Base-by-base conservation (phyloP, 2,329 filamentous ascomycete species). In the Domatiomyces catenatus region DNA sequence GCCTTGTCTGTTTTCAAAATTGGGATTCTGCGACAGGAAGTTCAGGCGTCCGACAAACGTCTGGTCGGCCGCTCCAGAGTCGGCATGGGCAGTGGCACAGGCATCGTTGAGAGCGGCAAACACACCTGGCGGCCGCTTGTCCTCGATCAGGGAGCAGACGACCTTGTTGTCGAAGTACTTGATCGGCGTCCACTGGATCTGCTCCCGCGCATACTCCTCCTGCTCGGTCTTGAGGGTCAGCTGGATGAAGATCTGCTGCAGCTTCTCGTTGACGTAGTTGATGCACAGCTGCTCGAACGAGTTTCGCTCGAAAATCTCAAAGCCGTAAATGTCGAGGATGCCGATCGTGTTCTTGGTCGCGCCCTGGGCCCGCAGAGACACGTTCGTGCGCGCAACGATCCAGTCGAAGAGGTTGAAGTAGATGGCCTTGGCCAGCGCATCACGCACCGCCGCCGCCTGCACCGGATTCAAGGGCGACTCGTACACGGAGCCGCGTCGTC, bases 111-210 rank as follows among this genome's bases (percentile, higher is more conserved):
- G 73, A 3, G 89, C 89, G 5, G 92, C 92, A 64, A 98, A 95
- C 45, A 98, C 81, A 62, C 92, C 92, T 1, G 87, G 84, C 5
- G 92, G 92, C 49, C 89, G 76, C 64, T 84, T 80, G 63, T 93
- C 86, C 67, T 98, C 92, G 59, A 98, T 98, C 62, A 98, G 68
- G 54, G 95, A 92, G 66, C 92, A 98, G 51, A 98, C 92, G 46
- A 98, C 83, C 74, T 96, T 96, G 76, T 98, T 98, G 69, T 98
- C 92, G 61, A 96, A 98, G 69, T 96, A 98, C 62, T 92, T 93
- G 75, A 98, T 98, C 2, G 92, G 92, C 0, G 89, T 95, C 92
- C 92, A 98, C 64, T 94, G 82, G 64, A 98, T 98, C 72, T 96
- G 83, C 67, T 98, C 92, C 47, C 86, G 76, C 15, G 84, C 87